phyloP scores from a whole-genome alignment of 805 yeast genomes.

The Cyberlindnera maritima region DNA sequence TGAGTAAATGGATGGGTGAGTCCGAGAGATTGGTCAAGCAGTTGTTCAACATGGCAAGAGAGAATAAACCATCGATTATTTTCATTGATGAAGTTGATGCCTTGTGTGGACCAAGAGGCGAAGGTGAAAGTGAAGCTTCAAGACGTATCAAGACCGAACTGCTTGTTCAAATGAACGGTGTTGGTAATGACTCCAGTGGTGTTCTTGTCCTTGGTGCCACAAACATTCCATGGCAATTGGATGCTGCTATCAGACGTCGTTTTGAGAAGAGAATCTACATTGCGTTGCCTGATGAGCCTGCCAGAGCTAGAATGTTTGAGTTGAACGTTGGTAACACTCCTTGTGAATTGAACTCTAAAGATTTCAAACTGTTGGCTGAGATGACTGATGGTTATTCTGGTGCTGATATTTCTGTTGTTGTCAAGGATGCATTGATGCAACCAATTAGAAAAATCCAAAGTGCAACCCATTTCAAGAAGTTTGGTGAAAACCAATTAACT shows the following conservation, averaged over 20 bases:
- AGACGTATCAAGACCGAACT: conserved; percentile 95
- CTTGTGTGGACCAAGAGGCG: conserved; percentile 96
- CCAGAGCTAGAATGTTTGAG: conserved; percentile 91
- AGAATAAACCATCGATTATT: conserved; percentile 90
- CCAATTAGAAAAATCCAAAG: conserved; percentile 93
- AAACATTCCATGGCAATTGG: conserved; percentile 98
- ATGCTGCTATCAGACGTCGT: conserved; percentile 95
- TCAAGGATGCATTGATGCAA: conserved; percentile 96
- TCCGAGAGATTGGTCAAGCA: conserved; percentile 95
- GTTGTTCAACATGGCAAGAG: conserved; percentile 93
- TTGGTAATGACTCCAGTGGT: conserved; percentile 91
- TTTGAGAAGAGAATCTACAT: conserved; percentile 94
- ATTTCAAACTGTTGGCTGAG: conserved; percentile 75
- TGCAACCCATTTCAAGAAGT: conserved; percentile 88
- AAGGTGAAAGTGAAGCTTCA: conserved; percentile 95
- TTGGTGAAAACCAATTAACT: conserved; percentile 52
- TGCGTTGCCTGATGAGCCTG: conserved; percentile 91
- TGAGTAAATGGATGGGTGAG: conserved; percentile 99
- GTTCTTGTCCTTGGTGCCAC: conserved; percentile 96
- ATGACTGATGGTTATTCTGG: conserved; percentile 98
- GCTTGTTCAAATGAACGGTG: conserved; percentile 98
- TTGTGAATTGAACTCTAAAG: conserved; percentile 69
- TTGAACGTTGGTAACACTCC: conserved; percentile 90
- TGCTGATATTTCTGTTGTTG: conserved; percentile 94
- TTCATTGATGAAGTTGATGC: conserved; percentile 99